Evolutionary conservation across 2,329 filamentous ascomycete species (phyloP).

Genomic region (Juglanconis sp.): DNA sequence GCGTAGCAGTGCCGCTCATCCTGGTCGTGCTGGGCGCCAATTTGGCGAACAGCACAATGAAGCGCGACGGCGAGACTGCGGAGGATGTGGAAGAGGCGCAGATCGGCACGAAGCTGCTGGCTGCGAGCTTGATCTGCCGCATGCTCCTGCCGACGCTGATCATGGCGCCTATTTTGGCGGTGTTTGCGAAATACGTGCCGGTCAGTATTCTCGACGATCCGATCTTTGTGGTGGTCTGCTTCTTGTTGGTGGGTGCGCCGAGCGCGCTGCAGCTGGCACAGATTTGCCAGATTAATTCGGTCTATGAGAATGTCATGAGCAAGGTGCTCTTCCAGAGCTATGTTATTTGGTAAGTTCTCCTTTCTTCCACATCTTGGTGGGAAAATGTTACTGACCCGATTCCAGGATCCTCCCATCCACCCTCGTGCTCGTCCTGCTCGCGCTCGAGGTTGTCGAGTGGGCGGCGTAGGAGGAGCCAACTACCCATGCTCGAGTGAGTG

Average conservation of each 20-base stretch:
- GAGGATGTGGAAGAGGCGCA: slow-evolving; percentile 65
- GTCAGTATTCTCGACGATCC: slow-evolving; percentile 95
- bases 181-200: slow-evolving; percentile 85
- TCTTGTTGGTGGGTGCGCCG: slow-evolving; percentile 89
- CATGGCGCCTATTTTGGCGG: slow-evolving; percentile 85
- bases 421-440: slow-evolving; percentile 82
- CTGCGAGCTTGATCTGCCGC: slow-evolving; percentile 80
- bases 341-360: slow-evolving; percentile 75
- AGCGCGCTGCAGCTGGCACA: slow-evolving; percentile 92
- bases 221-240: slow-evolving; percentile 97
- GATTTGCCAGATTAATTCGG: slow-evolving; percentile 97
- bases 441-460: slow-evolving; percentile 91
- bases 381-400: slow-evolving; percentile 24
- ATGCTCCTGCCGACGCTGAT: slow-evolving; percentile 90
- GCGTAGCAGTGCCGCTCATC: slow-evolving; percentile 92
- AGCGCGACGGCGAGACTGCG: slow-evolving; percentile 45
- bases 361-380: background rate
- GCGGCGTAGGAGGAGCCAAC: slow-evolving; percentile 37
- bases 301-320: slow-evolving; percentile 93
- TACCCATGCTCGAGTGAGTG: background rate
- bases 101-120: slow-evolving; percentile 71
- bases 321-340: slow-evolving; percentile 93
- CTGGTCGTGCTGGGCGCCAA: slow-evolving; percentile 94
- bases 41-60: slow-evolving; percentile 84
- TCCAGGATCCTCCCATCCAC: slow-evolving; percentile 88